Percentiles rank a stretch among this genome's conserved stretches.
These are phyloP conservation scores for Lachancea sp. DNA, from an alignment of 805 yeast species.

Conservation along the genomic window DNA sequence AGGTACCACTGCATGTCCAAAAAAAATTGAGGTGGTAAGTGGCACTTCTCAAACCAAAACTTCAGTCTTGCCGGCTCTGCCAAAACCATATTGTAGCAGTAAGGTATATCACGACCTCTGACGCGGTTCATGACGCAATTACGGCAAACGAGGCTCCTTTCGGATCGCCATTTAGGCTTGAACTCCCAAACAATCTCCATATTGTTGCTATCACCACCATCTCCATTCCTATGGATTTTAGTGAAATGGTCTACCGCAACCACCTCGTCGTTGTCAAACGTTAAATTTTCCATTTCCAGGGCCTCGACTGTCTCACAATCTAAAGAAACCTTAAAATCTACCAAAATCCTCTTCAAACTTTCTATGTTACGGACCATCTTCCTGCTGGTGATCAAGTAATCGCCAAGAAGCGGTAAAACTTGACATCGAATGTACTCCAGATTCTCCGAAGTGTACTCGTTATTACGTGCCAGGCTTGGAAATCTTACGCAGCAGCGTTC, in stretches of 20 bases:
- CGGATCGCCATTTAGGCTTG: conserved; percentile 31
- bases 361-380: conserved; percentile 5
- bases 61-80: conserved; percentile 10
- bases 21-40: conserved; percentile 15
- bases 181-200: conserved; percentile 22
- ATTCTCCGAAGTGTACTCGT: conserved; percentile 21
- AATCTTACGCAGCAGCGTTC: conserved; percentile 26
- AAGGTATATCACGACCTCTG: conserved; percentile 19
- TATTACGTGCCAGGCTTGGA: conserved; percentile 15
- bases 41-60: conserved; percentile 5
- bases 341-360: neutral
- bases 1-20: conserved; percentile 22
- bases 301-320: conserved; percentile 14
- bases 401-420: conserved; percentile 14
- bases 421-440: conserved; percentile 12
- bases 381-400: neutral
- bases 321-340: neutral
- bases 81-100: conserved; percentile 21
- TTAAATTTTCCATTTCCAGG: conserved; percentile 21
- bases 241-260: conserved; percentile 23
- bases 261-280: conserved; percentile 3
- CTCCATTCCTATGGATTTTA: conserved; percentile 12
- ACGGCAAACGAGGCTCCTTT: conserved; percentile 6
- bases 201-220: neutral
- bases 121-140: conserved; percentile 27